A percentile compares a stretch with the other conserved stretches of the same genome.
These are phyloP conservation scores for Malassezia vespertilionis DNA, from an alignment of 1,284 basidiomycete species.

Conservation along the genomic window DNA sequence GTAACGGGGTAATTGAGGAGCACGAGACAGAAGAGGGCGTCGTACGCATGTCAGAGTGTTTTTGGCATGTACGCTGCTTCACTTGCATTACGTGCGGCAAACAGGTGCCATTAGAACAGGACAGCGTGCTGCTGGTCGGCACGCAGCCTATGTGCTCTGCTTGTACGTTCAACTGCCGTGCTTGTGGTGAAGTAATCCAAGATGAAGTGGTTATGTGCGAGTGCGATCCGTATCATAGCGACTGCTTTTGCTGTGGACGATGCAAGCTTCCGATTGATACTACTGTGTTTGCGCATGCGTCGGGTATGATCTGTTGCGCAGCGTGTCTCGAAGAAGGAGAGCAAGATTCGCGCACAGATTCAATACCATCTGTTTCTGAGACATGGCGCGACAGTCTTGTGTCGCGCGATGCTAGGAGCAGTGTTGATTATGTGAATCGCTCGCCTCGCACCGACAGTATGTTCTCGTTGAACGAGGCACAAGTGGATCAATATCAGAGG, in stretches of 20 bases:
- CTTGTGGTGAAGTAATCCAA: constrained; percentile 5
- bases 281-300: not conserved
- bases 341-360: no score
- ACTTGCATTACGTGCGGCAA: constrained; percentile 12
- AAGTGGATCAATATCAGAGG: no score
- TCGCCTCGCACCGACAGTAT: no score
- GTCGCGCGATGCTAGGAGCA: no score
- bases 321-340: no score
- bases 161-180: constrained; percentile 10
- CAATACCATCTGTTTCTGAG: no score
- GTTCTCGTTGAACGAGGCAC: no score
- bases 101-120: constrained; percentile 6
- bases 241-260: constrained; percentile 7
- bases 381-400: no score
- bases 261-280: constrained; percentile 6
- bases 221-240: constrained; percentile 13
- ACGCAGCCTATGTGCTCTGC: constrained; percentile 11
- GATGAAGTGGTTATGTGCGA: constrained; percentile 17
- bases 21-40: constrained; percentile 2
- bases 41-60: constrained; percentile 12
- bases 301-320: not conserved
- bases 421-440: no score
- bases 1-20: constrained; percentile 1
- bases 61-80: constrained; percentile 15
- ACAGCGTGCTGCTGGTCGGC: constrained; percentile 17